phyloP scores from a whole-genome alignment of 1,284 basidiomycete genomes.

The Cryptococcus hybrid region DNA sequence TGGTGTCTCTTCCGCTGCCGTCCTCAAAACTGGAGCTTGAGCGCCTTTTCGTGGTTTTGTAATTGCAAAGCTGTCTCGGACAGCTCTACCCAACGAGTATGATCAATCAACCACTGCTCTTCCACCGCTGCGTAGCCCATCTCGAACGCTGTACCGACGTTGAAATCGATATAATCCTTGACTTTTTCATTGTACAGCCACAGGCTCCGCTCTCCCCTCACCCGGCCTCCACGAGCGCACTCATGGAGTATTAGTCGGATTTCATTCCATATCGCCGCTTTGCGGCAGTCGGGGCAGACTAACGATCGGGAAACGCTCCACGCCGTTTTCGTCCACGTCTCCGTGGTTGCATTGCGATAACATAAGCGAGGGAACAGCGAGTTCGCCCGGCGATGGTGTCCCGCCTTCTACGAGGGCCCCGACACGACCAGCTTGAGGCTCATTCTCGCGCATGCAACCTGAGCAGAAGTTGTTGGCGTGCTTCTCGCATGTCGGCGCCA shows the following conservation, averaged over 20 bases:
- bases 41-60: constrained; percentile 13
- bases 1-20: neutral
- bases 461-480: constrained; percentile 21
- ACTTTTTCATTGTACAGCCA: constrained; percentile 1
- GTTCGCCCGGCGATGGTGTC: neutral
- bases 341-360: neutral
- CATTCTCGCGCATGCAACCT: constrained; percentile 14
- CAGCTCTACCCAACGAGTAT: constrained; percentile 25
- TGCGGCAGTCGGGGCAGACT: constrained; percentile 20
- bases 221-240: constrained; percentile 13
- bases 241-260: constrained; percentile 8
- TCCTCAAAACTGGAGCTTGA: constrained; percentile 5
- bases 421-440: neutral
- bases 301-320: neutral
- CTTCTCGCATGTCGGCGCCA: constrained; percentile 19
- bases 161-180: constrained; percentile 13
- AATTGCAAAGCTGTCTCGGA: constrained; percentile 9
- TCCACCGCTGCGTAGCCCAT: constrained; percentile 20
- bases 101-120: constrained; percentile 21
- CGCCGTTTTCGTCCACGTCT: constrained; percentile 17
- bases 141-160: constrained; percentile 3
- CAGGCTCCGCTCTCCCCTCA: constrained; percentile 7
- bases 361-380: neutral
- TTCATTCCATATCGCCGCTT: constrained; percentile 3
- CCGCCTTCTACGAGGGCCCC: neutral